These are phyloP conservation scores for Thraustotheca clavata DNA, from an alignment of 352 stramenopile genomes.

Conservation along the genomic window DNA sequence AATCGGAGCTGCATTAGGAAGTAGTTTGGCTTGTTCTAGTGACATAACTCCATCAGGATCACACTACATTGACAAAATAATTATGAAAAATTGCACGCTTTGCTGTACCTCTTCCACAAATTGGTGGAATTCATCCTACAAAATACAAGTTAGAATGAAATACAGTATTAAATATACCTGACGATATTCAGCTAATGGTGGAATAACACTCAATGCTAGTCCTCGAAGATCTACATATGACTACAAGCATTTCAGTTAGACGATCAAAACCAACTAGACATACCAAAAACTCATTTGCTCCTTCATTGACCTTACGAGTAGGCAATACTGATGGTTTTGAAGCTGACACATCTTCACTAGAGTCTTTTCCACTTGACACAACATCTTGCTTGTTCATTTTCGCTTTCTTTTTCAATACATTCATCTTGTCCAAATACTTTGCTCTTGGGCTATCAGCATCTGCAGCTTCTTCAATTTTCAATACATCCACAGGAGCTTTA, in stretches of 20 bases:
- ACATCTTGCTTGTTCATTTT: background rate
- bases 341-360: background rate
- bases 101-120: slow-evolving; percentile 8
- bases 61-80: background rate
- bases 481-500: background rate
- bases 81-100: background rate
- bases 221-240: slow-evolving; percentile 15
- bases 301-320: slow-evolving; percentile 21
- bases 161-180: background rate
- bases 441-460: background rate
- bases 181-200: background rate
- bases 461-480: background rate
- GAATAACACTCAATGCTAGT: slow-evolving; percentile 14
- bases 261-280: background rate
- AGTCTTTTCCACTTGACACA: background rate
- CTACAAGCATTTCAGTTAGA: background rate
- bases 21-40: background rate
- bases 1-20: background rate
- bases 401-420: slow-evolving; percentile 16
- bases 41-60: slow-evolving; percentile 19
- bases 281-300: slow-evolving; percentile 13
- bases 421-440: slow-evolving; percentile 20
- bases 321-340: background rate
- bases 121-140: slow-evolving; percentile 6
- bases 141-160: background rate